These are phyloP conservation scores for Psilocybe cyanescens DNA, from an alignment of 768 basidiomycete genomes.

Conservation along the genomic window DNA sequence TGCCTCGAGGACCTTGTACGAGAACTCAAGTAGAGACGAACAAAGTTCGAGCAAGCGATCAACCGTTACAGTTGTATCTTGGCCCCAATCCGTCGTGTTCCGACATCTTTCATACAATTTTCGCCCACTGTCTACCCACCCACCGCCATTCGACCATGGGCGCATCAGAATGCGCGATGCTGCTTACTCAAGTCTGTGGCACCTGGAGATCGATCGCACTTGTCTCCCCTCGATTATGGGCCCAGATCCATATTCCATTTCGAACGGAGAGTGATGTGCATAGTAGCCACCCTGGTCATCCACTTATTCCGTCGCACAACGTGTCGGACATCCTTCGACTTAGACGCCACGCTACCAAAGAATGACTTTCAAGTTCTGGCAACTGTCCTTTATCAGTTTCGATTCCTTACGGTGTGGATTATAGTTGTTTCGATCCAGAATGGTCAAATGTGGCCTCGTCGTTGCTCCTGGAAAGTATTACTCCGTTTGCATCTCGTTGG, in stretches of 20 bases:
- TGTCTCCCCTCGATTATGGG: not conserved
- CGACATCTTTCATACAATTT: conserved; percentile 6
- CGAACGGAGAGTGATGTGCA: not conserved
- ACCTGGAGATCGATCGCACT: not conserved
- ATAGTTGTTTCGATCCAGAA: not conserved
- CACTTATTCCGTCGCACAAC: no score
- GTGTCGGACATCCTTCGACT: not conserved
- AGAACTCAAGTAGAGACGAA: not conserved
- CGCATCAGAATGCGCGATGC: not conserved
- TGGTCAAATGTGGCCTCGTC: not conserved
- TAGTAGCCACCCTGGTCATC: not conserved
- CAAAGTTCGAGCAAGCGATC: not conserved
- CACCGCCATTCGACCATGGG: not conserved
- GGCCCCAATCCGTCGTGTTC: not conserved
- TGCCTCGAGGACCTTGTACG: not conserved
- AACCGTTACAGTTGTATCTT: not conserved
- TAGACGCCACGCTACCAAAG: not conserved
- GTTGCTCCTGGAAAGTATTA: not conserved
- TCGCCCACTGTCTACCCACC: not conserved
- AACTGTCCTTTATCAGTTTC: not conserved
- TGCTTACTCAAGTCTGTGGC: not conserved
- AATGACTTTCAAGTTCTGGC: conserved; percentile 2
- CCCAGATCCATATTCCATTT: not conserved
- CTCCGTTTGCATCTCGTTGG: not conserved
- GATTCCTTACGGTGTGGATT: not conserved